These are phyloP conservation scores for Reticulascus tulasneorum DNA, from an alignment of 2,329 filamentous ascomycete species.

Conservation along the genomic window DNA sequence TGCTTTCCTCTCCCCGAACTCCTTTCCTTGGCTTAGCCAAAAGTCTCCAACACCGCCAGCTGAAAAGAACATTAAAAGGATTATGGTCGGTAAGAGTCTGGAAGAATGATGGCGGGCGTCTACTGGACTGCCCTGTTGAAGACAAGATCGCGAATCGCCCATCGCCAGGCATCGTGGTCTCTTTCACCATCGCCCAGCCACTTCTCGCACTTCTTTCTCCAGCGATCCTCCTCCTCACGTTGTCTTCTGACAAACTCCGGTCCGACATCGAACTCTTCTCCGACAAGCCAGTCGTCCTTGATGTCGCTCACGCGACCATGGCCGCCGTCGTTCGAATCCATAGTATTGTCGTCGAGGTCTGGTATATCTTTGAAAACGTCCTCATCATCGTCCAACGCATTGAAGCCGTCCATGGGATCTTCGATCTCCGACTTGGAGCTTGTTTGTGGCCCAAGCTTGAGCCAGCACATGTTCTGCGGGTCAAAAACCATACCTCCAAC, in stretches of 20 bases:
- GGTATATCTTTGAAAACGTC: constrained; percentile 95
- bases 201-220: constrained; percentile 80
- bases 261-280: constrained; percentile 96
- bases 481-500: constrained; percentile 99
- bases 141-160: constrained; percentile 66
- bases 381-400: constrained; percentile 79
- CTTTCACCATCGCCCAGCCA: constrained; percentile 66
- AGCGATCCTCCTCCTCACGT: constrained; percentile 85
- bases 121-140: constrained; percentile 20
- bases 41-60: no score
- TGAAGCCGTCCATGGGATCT: constrained; percentile 60
- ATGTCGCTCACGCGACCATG: constrained; percentile 55
- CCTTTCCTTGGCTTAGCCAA: no score
- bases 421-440: constrained; percentile 44
- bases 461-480: constrained; percentile 94
- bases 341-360: constrained; percentile 71
- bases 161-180: constrained; percentile 66
- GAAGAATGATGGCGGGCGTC: no score
- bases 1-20: no score
- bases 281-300: constrained; percentile 78
- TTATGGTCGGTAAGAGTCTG: no score
- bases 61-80: no score
- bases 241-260: constrained; percentile 89
- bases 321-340: constrained; percentile 43
- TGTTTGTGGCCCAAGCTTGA: constrained; percentile 64